These are phyloP conservation scores for Oryza longistaminata DNA, from an alignment of 176 grass and related monocot genomes.

Conservation along the genomic window DNA sequence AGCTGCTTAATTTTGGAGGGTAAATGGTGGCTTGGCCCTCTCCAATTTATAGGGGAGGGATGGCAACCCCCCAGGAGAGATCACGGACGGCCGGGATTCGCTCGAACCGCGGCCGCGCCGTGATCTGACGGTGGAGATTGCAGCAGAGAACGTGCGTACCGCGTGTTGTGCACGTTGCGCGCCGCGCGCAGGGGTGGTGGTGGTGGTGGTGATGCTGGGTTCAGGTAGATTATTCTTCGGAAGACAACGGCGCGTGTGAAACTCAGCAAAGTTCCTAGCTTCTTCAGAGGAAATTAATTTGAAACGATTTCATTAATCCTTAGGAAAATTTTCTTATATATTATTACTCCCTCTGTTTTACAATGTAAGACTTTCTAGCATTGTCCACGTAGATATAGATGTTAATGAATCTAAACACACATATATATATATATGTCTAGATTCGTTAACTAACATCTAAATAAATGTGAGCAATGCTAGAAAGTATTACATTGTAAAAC, in stretches of 20 bases:
- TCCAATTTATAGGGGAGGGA: slow-evolving; percentile 45
- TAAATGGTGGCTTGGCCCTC: neutral
- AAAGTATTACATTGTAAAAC: too few relatives aligned
- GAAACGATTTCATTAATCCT: too few relatives aligned
- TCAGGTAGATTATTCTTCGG: slow-evolving; percentile 8
- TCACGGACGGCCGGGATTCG: slow-evolving; percentile 28
- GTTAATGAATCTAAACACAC: too few relatives aligned
- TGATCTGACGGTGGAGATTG: slow-evolving; percentile 20
- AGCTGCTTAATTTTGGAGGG: slow-evolving; percentile 18
- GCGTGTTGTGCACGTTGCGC: slow-evolving; percentile 22
- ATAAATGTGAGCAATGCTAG: too few relatives aligned
- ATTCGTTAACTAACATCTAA: too few relatives aligned
- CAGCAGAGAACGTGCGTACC: neutral
- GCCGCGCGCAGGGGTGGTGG: neutral
- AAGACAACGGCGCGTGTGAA: slow-evolving; percentile 26
- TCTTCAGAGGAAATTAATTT: neutral
- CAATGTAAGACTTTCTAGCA: too few relatives aligned
- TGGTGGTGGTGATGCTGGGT: neutral
- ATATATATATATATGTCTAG: too few relatives aligned
- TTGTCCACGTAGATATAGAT: too few relatives aligned
- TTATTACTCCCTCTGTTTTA: too few relatives aligned
- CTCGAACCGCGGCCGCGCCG: neutral
- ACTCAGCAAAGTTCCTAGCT: neutral
- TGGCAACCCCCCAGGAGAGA: neutral
- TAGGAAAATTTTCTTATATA: too few relatives aligned